Evolutionary conservation across 164 flowering plant species (phyloP).

Genomic region (Vitis rupestris): DNA sequence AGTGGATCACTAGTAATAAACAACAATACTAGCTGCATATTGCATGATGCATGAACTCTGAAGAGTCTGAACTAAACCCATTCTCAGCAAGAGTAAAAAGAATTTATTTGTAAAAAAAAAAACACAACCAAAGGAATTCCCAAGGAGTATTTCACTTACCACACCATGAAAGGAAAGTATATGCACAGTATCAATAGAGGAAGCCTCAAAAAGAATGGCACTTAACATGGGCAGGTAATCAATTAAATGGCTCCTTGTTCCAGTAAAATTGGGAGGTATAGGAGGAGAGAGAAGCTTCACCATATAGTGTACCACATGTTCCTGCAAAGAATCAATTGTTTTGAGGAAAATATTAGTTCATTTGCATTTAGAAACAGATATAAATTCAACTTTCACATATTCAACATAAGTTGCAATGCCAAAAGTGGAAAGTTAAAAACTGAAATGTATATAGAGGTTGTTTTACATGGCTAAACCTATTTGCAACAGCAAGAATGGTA

Average conservation of each 20-base stretch:
- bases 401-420: background rate
- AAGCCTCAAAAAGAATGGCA: constrained; percentile 60
- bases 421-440: background rate
- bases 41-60: background rate
- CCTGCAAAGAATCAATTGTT: constrained; percentile 41
- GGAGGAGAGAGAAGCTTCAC: constrained; percentile 84
- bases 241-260: constrained; percentile 62
- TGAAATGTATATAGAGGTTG: background rate
- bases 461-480: background rate
- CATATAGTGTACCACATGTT: constrained; percentile 63
- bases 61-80: no score
- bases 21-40: no score
- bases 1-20: no score
- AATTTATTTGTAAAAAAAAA: background rate
- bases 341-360: background rate
- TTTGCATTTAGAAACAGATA: background rate
- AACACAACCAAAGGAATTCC: background rate
- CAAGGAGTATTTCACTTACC: constrained; percentile 44
- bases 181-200: constrained; percentile 73
- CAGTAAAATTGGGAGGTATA: constrained; percentile 55
- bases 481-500: no score
- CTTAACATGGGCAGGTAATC: constrained; percentile 62
- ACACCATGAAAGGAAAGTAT: constrained; percentile 82
- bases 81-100: background rate
- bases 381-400: background rate